A percentile compares a stretch with the other conserved stretches of the same genome.
Evolutionary conservation across 192 early-diverging fungal species (phyloP).

Genomic region (Helicostylum pulchrum): DNA sequence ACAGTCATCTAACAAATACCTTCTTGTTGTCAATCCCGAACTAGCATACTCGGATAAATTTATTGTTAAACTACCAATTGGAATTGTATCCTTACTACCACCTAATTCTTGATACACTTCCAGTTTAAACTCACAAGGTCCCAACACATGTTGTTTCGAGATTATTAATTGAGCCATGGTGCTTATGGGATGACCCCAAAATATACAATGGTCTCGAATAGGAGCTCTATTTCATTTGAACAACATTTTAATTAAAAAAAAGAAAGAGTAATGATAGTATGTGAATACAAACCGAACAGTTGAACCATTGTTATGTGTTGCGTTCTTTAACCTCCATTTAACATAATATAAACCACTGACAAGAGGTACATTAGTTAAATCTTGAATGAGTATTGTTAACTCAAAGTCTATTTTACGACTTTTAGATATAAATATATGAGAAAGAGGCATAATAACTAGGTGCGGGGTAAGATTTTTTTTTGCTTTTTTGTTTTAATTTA

Average conservation of each 20-base stretch:
- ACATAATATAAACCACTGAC: constrained; percentile 76
- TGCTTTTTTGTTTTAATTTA: too few species aligned
- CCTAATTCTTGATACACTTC: constrained; percentile 60
- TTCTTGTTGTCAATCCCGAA: constrained; percentile 44
- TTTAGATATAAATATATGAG: constrained; percentile 68
- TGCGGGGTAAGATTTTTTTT: background rate
- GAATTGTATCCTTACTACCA: constrained; percentile 55
- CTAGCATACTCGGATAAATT: constrained; percentile 81
- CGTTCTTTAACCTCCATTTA: constrained; percentile 69
- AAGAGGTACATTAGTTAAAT: constrained; percentile 79
- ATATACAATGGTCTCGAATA: constrained; percentile 45
- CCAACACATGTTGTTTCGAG: constrained; percentile 68
- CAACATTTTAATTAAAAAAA: background rate
- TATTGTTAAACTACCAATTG: constrained; percentile 64
- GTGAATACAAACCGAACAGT: constrained; percentile 32
- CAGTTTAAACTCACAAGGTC: constrained; percentile 71
- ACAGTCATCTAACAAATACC: constrained; percentile 64
- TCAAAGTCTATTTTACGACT: constrained; percentile 67
- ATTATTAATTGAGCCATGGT: constrained; percentile 62
- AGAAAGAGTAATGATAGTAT: background rate
- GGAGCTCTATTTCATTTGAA: constrained; percentile 9
- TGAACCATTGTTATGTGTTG: constrained; percentile 25
- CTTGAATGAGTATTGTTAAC: constrained; percentile 60
- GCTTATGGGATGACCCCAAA: constrained; percentile 57
- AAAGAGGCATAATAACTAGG: constrained; percentile 35